Evolutionary conservation across 495 filamentous ascomycete species (phyloP).

Genomic region (Neurospora cerealis): DNA sequence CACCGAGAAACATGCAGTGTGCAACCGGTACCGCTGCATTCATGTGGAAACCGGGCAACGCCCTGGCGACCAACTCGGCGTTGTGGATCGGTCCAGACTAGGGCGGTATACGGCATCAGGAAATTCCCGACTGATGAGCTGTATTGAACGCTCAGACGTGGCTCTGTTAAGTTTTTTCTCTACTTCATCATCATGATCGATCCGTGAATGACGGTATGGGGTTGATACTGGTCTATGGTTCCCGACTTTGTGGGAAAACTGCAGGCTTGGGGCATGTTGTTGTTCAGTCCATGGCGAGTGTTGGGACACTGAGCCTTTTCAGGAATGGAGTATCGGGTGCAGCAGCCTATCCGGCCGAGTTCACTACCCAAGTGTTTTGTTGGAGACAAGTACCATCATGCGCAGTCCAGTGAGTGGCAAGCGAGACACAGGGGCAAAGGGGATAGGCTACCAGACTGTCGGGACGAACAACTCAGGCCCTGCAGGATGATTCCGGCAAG

Average conservation of each 20-base stretch:
- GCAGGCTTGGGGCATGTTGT: background rate
- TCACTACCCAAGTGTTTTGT: background rate
- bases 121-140: background rate
- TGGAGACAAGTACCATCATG: background rate
- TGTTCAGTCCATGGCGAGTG: background rate
- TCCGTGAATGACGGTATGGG: background rate
- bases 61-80: background rate
- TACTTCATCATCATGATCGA: background rate
- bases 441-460: background rate
- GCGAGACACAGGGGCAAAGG: background rate
- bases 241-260: background rate
- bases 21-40: background rate
- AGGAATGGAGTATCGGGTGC: background rate
- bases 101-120: background rate
- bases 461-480: background rate
- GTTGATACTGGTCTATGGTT: background rate
- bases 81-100: background rate
- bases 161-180: background rate
- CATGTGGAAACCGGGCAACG: background rate
- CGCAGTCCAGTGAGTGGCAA: background rate
- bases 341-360: background rate
- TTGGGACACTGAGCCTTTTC: background rate
- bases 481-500: background rate
- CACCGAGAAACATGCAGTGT: background rate
- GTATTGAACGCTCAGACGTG: background rate